Evolutionary conservation across 148 eudicot genomes (phyloP), one percentile per base, ranked within the genome.

Genomic region (Persicaria tinctoria): DNA sequence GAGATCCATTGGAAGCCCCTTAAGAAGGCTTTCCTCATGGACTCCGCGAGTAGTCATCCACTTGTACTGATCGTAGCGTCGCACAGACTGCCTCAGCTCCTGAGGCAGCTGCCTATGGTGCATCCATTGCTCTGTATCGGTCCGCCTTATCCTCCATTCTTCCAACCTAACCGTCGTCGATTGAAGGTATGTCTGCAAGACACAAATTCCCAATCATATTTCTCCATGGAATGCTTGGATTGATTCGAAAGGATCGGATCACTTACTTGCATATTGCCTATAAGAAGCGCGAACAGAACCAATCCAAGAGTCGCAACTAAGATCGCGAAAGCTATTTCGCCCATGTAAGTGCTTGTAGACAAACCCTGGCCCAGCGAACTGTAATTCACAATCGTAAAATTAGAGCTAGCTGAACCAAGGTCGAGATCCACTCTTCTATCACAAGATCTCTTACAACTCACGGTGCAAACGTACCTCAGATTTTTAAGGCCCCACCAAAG

Each of bases 401-500:
- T 6, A 46, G 11, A 9, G 38, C 54, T 46, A 46, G 8, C 27
- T 11, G 45, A 45, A 45, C 8, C 8, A 23, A 23, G 27, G 27
- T 23, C 27, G 27, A 23, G 27, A 23, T 23, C 27, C 27, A 23
- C 27, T 23, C 1, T 23, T 23, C 27, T 23, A 23, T 23, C 27
- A 23, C 27, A 23, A 23, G 27, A 62, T 18, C 20, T 62, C 17
- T 5, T 6, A 23, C n/a, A 75, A 17, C 11, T 7, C 1, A 49
- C 8, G 49, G 50, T 17, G 32, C 32, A 12, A 12, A 46, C 27
- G 68, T 78, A 90, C 98, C 98, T 93, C 77, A 93, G 84, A 78
- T 86, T 93, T 80, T 81, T 84, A 56, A 93, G 86, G 20, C 96
- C 98, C 91, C 93, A 93, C 98, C 98, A 93, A n/a, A 93, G 86